Base-by-base conservation (phyloP, 192 early-diverging fungal genomes). In the Entomortierella beljakovae region DNA sequence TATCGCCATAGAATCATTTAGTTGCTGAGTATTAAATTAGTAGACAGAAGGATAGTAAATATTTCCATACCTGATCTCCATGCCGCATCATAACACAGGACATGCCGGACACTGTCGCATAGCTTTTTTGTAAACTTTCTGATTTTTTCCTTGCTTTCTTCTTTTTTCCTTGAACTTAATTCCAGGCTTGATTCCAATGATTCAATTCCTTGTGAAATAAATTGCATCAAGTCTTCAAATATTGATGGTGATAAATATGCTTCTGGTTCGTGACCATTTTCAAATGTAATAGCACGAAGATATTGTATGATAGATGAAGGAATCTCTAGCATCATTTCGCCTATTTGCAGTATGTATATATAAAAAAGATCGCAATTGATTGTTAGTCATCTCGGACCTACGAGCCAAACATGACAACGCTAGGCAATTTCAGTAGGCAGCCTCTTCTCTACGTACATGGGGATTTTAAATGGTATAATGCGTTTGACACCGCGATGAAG, bases 11-110 rank as follows among this genome's bases (percentile, higher is more conserved):
- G n/a, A n/a, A n/a, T n/a, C n/a, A n/a, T n/a, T n/a, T n/a, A n/a
- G n/a, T n/a, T n/a, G n/a, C n/a, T n/a, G n/a, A n/a, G n/a, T n/a
- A 43, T 11, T 43, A 43, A 43, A 43, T 43, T 11, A 43, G 18
- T 43, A 43, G 18, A 43, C 8, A 43, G 15, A 16, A 6, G n/a
- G 7, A 26, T 0, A 33, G n/a, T n/a, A n/a, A n/a, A n/a, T n/a
- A n/a, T n/a, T n/a, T n/a, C n/a, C n/a, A n/a, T 63, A 79, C 75
- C 75, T 65, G 62, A 35, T 23, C 58, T 61, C 75, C 75, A 79
- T 10, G 75, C 75, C 3, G 75, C 66, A 22, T 79, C 58, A 29
- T 79, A 79, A 35, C 75, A 79, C 1, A 79, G 50, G 0, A 65
- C 61, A 60, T 79, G 75, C 9, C 57, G 25, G 3, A 79, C 46